A percentile compares a stretch with the other conserved stretches of the same genome.
Evolutionary conservation across 176 grass and related monocot genomes (phyloP).

Genomic region (Aegilops longissima): DNA sequence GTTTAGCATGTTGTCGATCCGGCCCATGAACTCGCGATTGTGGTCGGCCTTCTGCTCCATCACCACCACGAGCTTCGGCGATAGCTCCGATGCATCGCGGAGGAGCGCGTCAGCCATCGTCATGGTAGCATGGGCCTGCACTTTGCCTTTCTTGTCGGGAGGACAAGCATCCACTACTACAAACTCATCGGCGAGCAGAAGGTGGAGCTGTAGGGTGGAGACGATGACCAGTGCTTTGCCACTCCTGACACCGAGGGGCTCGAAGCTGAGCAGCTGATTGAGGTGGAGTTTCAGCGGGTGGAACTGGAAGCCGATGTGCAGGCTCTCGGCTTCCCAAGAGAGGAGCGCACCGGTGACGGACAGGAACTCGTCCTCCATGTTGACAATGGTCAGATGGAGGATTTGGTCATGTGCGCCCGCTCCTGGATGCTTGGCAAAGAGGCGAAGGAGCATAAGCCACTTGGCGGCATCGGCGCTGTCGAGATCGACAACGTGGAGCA

Average conservation of each 20-base stretch:
- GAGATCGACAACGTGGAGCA: conserved; percentile 64
- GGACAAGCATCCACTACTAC: not conserved
- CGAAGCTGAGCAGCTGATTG: not conserved
- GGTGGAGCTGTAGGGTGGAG: conserved; percentile 56
- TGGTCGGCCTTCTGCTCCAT: conserved; percentile 68
- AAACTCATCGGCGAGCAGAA: conserved; percentile 24
- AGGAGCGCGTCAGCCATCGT: conserved; percentile 41
- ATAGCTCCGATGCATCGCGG: not conserved
- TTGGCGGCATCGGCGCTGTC: conserved; percentile 36
- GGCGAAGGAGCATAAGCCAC: conserved; percentile 51
- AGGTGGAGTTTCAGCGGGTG: conserved; percentile 32
- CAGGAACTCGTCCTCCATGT: conserved; percentile 37
- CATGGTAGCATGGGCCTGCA: not conserved
- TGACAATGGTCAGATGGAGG: conserved; percentile 42
- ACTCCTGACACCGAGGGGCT: conserved; percentile 25
- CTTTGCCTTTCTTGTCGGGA: not conserved
- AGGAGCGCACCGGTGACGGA: conserved; percentile 27
- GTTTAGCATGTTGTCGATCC: not conserved
- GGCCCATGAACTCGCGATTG: not conserved
- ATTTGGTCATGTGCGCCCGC: not conserved
- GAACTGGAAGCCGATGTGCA: conserved; percentile 46
- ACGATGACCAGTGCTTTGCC: conserved; percentile 46
- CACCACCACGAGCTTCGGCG: conserved; percentile 58
- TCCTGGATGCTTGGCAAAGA: not conserved
- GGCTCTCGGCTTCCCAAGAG: conserved; percentile 36